A percentile compares a stretch with the other conserved stretches of the same genome.
Conservation (phyloP, 352 stramenopile genomes). For the Pythium insidiosum region DNA sequence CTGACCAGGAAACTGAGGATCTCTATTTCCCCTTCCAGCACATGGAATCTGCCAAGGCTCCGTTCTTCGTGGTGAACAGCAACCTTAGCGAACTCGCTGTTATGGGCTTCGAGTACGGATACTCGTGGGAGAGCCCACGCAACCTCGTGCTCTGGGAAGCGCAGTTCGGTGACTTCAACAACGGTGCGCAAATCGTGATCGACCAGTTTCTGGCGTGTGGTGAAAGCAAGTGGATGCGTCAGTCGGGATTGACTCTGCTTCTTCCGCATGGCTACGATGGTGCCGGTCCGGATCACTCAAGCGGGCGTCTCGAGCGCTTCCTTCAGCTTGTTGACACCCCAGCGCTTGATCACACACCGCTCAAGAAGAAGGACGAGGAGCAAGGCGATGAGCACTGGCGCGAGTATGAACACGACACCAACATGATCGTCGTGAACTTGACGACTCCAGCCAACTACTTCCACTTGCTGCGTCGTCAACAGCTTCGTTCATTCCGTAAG, state of each 20-base stretch:
- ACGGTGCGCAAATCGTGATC: constrained; percentile 85
- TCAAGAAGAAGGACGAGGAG: constrained; percentile 19
- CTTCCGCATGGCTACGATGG: constrained; percentile 87
- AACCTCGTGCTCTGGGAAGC: constrained; percentile 88
- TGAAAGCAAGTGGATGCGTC: constrained; percentile 88
- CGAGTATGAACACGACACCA: constrained; percentile 62
- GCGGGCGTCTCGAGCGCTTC: constrained; percentile 78
- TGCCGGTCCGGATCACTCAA: constrained; percentile 83
- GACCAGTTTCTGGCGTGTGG: constrained; percentile 83
- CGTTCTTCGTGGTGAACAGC: constrained; percentile 67
- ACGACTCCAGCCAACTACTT: constrained; percentile 95
- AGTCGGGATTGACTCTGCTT: constrained; percentile 77
- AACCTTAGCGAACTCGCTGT: constrained; percentile 84
- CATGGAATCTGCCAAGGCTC: constrained; percentile 27
- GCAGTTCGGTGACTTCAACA: constrained; percentile 89
- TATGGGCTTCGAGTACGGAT: constrained; percentile 88
- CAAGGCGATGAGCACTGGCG: constrained; percentile 32
- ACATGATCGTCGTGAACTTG: constrained; percentile 80
- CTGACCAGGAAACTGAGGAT: constrained; percentile 69
- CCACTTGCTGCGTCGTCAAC: constrained; percentile 91
- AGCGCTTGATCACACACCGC: constrained; percentile 24
- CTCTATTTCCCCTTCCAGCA: constrained; percentile 74
- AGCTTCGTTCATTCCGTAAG: constrained; percentile 66
- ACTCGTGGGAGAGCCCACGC: constrained; percentile 76
- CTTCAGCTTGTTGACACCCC: constrained; percentile 80